These are phyloP conservation scores for Tylopilus plumbeoviolaceoides DNA, from an alignment of 768 basidiomycete genomes.

Conservation along the genomic window DNA sequence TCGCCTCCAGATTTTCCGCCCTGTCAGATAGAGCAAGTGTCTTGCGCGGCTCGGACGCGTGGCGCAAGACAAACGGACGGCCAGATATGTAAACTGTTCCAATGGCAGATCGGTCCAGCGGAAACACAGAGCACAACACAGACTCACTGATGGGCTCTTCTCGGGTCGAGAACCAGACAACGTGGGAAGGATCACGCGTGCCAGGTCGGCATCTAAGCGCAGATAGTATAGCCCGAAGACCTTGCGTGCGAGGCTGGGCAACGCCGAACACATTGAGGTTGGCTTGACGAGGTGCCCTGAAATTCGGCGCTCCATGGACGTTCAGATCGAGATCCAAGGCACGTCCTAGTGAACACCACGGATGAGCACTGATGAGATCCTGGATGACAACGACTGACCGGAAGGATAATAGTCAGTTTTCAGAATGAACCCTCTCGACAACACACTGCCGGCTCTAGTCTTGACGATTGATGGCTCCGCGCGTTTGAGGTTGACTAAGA, in stretches of 20 bases:
- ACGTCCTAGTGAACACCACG: conserved; percentile 48
- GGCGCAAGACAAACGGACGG: conserved; percentile 88
- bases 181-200: conserved; percentile 59
- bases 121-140: not conserved
- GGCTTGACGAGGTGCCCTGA: conserved; percentile 74
- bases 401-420: conserved; percentile 92
- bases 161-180: conserved; percentile 94
- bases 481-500: conserved; percentile 58
- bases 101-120: conserved; percentile 1
- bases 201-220: conserved; percentile 73
- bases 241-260: conserved; percentile 92
- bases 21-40: conserved; percentile 83
- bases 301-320: conserved; percentile 94
- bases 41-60: conserved; percentile 76
- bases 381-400: conserved; percentile 37
- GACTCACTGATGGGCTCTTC: conserved; percentile 89
- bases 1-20: conserved; percentile 92
- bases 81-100: conserved; percentile 75
- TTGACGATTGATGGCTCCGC: conserved; percentile 77
- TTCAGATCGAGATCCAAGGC: conserved; percentile 89
- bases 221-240: conserved; percentile 85
- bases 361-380: conserved; percentile 3
- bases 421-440: conserved; percentile 85
- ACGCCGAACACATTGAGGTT: conserved; percentile 91
- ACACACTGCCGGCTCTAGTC: conserved; percentile 76